Conservation (phyloP, 2,329 filamentous ascomycete species). For the Aureobasidium vineae region DNA sequence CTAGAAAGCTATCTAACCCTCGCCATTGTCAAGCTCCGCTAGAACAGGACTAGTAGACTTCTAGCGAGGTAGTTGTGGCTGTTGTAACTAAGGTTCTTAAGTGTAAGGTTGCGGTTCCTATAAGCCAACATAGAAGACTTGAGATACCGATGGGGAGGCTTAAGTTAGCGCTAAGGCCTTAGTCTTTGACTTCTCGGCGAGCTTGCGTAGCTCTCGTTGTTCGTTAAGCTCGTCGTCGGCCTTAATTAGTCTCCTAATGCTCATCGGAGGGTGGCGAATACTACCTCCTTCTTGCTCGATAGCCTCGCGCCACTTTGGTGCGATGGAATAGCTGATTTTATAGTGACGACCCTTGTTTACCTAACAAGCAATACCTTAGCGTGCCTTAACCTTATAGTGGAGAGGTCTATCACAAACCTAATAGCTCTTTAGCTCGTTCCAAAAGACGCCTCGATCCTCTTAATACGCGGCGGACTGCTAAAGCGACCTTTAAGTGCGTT, state of each 20-base stretch:
- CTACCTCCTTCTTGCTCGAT: background rate
- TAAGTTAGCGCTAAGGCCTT: background rate
- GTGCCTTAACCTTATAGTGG: background rate
- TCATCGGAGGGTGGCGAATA: background rate
- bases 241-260: background rate
- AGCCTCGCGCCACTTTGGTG: background rate
- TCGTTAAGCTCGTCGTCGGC: background rate
- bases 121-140: constrained; percentile 5
- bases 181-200: background rate
- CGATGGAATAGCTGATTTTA: background rate
- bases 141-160: constrained; percentile 1
- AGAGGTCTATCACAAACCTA: background rate
- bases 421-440: background rate
- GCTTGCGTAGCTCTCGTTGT: background rate
- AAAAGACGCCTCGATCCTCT: background rate
- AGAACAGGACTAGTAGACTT: constrained; percentile 2
- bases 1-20: constrained; percentile 1
- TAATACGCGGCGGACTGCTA: background rate
- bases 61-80: background rate
- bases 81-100: background rate
- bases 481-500: background rate
- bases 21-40: background rate
- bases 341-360: constrained; percentile 4
- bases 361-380: background rate
- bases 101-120: background rate